Evolutionary conservation across 345 rosid species (phyloP).

Genomic region (Murraya koenigii): DNA sequence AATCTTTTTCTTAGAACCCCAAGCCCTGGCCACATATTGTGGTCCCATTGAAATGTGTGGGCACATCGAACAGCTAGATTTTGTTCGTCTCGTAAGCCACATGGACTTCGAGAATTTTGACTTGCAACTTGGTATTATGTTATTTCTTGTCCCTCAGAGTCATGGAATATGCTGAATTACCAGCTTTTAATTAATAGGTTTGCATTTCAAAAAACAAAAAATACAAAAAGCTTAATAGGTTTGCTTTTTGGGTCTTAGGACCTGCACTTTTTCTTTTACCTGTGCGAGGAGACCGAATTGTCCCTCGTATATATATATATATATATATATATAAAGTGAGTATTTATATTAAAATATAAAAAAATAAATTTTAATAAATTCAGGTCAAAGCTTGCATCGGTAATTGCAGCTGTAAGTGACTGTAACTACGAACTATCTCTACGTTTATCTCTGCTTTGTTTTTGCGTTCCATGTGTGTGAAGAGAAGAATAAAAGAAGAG

Average conservation of each 20-base stretch:
- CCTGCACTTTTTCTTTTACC: neutral
- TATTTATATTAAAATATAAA: no score
- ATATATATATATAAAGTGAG: neutral
- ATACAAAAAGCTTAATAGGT: neutral
- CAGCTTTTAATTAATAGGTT: neutral
- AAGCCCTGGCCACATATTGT: constrained; percentile 1
- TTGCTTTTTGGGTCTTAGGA: neutral
- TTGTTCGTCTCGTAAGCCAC: neutral
- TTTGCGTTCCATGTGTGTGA: no score
- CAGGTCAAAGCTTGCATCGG: no score
- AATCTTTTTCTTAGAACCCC: constrained; percentile 20
- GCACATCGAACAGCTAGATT: neutral
- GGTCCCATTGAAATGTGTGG: neutral
- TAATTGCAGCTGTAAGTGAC: no score
- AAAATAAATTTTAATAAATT: no score
- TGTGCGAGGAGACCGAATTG: neutral
- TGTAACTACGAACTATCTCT: no score
- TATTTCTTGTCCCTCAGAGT: neutral
- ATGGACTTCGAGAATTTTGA: neutral
- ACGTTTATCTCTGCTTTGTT: no score
- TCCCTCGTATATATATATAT: neutral
- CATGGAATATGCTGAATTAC: neutral
- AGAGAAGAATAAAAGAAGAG: no score
- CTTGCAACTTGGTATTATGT: neutral
- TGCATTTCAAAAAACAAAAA: no score